Evolutionary conservation across 2,329 filamentous ascomycete species (phyloP).

Genomic region (Stagonosporopsis vannaccii): DNA sequence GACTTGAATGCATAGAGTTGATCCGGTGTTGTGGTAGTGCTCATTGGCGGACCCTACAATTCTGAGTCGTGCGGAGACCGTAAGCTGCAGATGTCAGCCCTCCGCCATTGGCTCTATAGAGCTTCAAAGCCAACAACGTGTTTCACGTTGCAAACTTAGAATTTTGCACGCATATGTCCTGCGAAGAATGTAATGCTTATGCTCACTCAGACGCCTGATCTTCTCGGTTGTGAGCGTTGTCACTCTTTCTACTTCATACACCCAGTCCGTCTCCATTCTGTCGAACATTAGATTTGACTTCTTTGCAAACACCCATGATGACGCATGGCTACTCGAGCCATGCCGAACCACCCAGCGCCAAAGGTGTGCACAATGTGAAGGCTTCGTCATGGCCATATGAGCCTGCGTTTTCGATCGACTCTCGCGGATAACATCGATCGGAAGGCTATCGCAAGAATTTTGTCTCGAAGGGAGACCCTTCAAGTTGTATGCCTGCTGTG

Average conservation of each 20-base stretch:
- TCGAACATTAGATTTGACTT: background rate
- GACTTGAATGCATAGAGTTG: constrained; percentile 15
- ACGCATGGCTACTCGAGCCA: background rate
- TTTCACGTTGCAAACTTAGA: constrained; percentile 10
- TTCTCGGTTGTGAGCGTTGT: background rate
- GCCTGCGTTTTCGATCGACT: background rate
- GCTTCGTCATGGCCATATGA: background rate
- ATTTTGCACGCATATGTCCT: background rate
- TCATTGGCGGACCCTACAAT: constrained; percentile 11
- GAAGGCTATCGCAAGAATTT: background rate
- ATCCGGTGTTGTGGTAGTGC: background rate
- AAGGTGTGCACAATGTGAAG: background rate
- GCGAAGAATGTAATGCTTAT: constrained; percentile 7
- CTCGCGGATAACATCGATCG: background rate
- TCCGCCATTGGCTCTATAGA: constrained; percentile 5
- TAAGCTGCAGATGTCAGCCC: constrained; percentile 20
- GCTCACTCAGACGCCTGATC: constrained; percentile 6
- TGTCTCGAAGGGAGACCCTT: background rate
- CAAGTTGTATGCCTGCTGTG: background rate
- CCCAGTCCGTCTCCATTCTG: no score
- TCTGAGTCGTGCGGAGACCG: constrained; percentile 3
- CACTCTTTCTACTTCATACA: background rate
- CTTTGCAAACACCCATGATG: background rate
- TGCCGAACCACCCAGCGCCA: background rate
- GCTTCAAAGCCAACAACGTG: constrained; percentile 1